Percentiles rank a stretch among this genome's conserved stretches.
Evolutionary conservation across 371 early-diverging fungal species (phyloP).

Genomic region (Mortierella sp.): DNA sequence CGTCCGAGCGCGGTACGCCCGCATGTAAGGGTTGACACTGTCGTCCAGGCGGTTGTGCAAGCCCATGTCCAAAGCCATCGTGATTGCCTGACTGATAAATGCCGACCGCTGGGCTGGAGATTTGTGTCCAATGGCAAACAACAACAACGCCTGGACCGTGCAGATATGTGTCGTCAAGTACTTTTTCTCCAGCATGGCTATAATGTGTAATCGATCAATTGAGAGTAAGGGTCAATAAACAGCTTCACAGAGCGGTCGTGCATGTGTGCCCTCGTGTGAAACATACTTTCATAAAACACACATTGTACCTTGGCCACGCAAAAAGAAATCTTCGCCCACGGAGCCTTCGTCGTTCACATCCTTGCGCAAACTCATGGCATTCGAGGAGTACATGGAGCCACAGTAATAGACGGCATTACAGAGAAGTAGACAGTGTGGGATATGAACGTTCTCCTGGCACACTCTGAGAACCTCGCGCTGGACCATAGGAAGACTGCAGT

Average conservation of each 20-base stretch:
- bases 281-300: neutral
- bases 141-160: conserved; percentile 46
- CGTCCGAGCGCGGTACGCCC: conserved; percentile 41
- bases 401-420: conserved; percentile 56
- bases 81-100: conserved; percentile 55
- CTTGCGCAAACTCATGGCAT: conserved; percentile 32
- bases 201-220: neutral
- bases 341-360: conserved; percentile 44
- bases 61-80: conserved; percentile 55
- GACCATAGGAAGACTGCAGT: conserved; percentile 42
- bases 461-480: conserved; percentile 46
- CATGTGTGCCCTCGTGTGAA: neutral
- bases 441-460: conserved; percentile 49
- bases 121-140: conserved; percentile 55
- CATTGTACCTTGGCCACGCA: conserved; percentile 50
- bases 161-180: conserved; percentile 53
- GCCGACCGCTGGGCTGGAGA: conserved; percentile 52
- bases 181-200: conserved; percentile 46
- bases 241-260: neutral
- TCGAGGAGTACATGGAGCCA: conserved; percentile 49
- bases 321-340: conserved; percentile 52
- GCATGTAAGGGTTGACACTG: conserved; percentile 12
- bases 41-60: conserved; percentile 37
- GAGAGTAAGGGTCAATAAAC: neutral
- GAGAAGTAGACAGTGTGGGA: conserved; percentile 48